Percentiles rank a stretch among this genome's conserved stretches.
Evolutionary conservation across 2,329 filamentous ascomycete species (phyloP).

Genomic region (Dryadomyces sulphureus): DNA sequence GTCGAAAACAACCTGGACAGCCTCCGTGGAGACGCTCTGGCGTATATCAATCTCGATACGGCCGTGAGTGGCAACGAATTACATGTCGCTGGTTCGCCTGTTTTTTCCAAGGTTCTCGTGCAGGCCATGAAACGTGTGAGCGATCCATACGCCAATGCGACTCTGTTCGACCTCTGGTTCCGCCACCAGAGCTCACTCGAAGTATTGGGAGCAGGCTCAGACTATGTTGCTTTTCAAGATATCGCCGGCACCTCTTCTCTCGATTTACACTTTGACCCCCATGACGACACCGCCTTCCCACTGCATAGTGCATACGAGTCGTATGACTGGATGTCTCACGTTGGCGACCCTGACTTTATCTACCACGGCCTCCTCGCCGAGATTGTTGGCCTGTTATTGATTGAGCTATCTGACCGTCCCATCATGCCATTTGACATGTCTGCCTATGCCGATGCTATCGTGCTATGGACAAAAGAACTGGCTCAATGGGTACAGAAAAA

Average conservation of each 20-base stretch:
- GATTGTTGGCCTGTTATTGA: conserved; percentile 64
- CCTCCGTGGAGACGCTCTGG: conserved; percentile 60
- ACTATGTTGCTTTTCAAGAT: conserved; percentile 83
- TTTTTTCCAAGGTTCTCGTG: conserved; percentile 58
- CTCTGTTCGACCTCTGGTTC: conserved; percentile 67
- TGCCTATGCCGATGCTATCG: conserved; percentile 54
- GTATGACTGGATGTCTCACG: conserved; percentile 68
- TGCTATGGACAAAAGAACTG: conserved; percentile 38
- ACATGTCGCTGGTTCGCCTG: conserved; percentile 63
- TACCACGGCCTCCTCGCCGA: conserved; percentile 72
- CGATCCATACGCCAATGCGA: conserved; percentile 58
- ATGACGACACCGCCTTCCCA: conserved; percentile 25
- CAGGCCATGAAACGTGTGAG: conserved; percentile 59
- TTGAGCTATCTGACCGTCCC: conserved; percentile 70
- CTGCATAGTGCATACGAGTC: conserved; percentile 81
- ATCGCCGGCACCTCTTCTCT: conserved; percentile 80
- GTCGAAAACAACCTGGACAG: conserved; percentile 71
- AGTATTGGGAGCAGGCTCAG: conserved; percentile 58
- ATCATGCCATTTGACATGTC: conserved; percentile 70
- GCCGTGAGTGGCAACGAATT: conserved; percentile 66
- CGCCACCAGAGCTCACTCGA: conserved; percentile 44
- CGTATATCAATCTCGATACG: conserved; percentile 83
- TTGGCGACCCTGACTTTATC: conserved; percentile 67
- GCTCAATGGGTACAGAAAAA: conserved; percentile 13
- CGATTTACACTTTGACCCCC: conserved; percentile 56